Percentiles rank a stretch among this genome's conserved stretches.
Conservation (phyloP, 2,329 filamentous ascomycete genomes). For the Stylonectria norvegica region DNA sequence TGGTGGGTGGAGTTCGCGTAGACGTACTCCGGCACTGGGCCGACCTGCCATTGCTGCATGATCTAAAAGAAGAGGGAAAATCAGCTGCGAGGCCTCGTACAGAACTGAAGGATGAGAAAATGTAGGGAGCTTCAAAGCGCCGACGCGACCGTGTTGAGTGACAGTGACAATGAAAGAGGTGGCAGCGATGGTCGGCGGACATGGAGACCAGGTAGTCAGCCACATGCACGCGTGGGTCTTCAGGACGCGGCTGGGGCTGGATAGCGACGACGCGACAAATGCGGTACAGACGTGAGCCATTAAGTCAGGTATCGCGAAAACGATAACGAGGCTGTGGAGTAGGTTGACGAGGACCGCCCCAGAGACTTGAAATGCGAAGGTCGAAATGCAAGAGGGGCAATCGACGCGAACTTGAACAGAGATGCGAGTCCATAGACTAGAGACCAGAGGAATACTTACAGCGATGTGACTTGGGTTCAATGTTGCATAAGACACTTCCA, state of each 20-base stretch:
- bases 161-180: slow-evolving; percentile 10
- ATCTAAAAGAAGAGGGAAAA: slow-evolving; percentile 33
- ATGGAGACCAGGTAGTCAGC: slow-evolving; percentile 14
- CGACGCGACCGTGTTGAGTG: slow-evolving; percentile 12
- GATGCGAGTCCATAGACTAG: slow-evolving; percentile 9
- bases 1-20: slow-evolving; percentile 53
- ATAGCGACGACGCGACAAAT: slow-evolving; percentile 21
- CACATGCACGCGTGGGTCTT: slow-evolving; percentile 24
- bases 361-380: slow-evolving; percentile 15
- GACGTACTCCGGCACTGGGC: slow-evolving; percentile 58
- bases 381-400: slow-evolving; percentile 14
- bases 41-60: slow-evolving; percentile 62
- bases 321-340: slow-evolving; percentile 3
- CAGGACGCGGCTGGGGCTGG: slow-evolving; percentile 19
- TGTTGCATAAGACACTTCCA: slow-evolving; percentile 24
- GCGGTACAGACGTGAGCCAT: slow-evolving; percentile 20
- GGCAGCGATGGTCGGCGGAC: slow-evolving; percentile 6
- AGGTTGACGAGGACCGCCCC: slow-evolving; percentile 15
- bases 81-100: no score
- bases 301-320: slow-evolving; percentile 10
- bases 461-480: slow-evolving; percentile 30
- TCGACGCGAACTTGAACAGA: slow-evolving; percentile 14
- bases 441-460: slow-evolving; percentile 35
- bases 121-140: slow-evolving; percentile 10
- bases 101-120: slow-evolving; percentile 7